Percentiles rank a stretch among this genome's conserved stretches.
These are phyloP conservation scores for Ganoderma lucidum DNA, from an alignment of 1,284 basidiomycete genomes.

Conservation along the genomic window DNA sequence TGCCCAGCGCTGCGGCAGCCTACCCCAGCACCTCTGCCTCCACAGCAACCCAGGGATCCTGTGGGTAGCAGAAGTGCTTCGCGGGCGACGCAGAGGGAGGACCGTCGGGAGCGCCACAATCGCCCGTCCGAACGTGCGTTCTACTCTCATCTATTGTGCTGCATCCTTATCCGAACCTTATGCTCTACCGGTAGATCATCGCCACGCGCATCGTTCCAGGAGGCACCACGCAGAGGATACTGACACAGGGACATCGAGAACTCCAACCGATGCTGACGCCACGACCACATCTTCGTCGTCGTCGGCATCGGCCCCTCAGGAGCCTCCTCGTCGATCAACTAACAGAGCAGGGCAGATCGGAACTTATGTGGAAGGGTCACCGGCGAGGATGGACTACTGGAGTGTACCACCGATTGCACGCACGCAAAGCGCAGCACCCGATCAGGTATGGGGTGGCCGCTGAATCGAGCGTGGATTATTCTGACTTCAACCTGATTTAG, in stretches of 20 bases:
- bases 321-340: not conserved
- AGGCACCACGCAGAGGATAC: not conserved
- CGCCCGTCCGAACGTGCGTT: conserved; percentile 2
- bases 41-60: not conserved
- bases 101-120: conserved; percentile 4
- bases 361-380: not conserved
- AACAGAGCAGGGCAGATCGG: not conserved
- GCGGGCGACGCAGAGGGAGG: not conserved
- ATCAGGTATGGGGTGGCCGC: not conserved
- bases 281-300: not conserved
- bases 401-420: not conserved
- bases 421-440: not conserved
- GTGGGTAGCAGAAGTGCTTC: not conserved
- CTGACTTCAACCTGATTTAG: not conserved
- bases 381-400: conserved; percentile 1
- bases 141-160: not conserved
- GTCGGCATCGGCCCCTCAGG: not conserved
- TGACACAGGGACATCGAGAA: not conserved
- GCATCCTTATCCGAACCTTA: not conserved
- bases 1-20: not conserved
- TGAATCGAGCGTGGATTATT: not conserved
- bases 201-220: not conserved
- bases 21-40: not conserved
- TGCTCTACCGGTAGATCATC: not conserved
- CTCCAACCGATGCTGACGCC: not conserved